Base-by-base conservation (phyloP, 108 stramenopile genomes). In the Nitzschia sp. region DNA sequence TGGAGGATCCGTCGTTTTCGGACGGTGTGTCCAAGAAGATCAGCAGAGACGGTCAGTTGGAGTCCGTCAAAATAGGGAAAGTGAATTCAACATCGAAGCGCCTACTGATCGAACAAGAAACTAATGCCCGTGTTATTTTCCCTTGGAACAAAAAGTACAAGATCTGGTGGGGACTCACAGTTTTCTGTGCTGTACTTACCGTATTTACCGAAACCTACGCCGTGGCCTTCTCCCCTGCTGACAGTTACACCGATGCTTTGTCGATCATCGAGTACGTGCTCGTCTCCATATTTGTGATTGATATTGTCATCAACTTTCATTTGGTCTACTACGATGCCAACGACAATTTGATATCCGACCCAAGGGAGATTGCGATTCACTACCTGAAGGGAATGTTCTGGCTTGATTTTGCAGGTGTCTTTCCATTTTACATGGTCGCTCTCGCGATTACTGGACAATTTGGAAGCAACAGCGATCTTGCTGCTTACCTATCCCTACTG, bases 271-370 rank as follows among this genome's bases (percentile, higher is more conserved):
- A 82, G 25, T 80, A 63, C 33, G 25, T 62, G 0, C 55, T 88
- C 41, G 74, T 69, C 6, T 23, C 67, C 21, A 59, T 85, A 4
- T 83, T 88, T 53, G 17, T 53, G 1, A n/a, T 78, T n/a, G 86
- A 88, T 41, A 85, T 88, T 5, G 19, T 83, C 2, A 32, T 85
- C 46, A 74, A 80, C 48, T 88, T 88, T 53, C 71, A 81, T 28
- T 34, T 85, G 36, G 86, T 81, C 1, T 85, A 53, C 54, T 81
- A 66, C 58, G 58, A 78, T 26, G 35, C 77, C n/a, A 38, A 78
- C 30, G 77, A 80, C 29, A 27, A 58, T 22, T 22, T 85, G 31
- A 50, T 85, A 1, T 55, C 23, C 22, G 75, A 80, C 33, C 50
- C 61, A 28, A 35, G 34, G 6, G 35, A 45, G 44, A 85, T 88